These are phyloP conservation scores for Nannochloropsis gaditana DNA, from an alignment of 108 stramenopile genomes.

Conservation along the genomic window DNA sequence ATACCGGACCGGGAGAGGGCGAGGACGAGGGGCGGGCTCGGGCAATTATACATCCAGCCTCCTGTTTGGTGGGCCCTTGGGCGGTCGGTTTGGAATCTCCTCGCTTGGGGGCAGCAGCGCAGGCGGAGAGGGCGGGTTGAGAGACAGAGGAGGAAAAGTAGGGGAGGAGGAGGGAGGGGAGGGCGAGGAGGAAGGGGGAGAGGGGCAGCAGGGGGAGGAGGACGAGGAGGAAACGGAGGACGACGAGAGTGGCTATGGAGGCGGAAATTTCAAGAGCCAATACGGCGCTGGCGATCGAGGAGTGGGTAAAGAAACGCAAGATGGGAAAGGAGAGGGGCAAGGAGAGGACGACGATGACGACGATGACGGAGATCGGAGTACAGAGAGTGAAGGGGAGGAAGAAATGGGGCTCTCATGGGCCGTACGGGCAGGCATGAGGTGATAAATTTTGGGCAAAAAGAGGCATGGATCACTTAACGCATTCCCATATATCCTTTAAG, in stretches of 20 bases:
- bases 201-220: not conserved
- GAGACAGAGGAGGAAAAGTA: not conserved
- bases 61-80: not conserved
- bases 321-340: not conserved
- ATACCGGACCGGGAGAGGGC: not conserved
- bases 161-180: not conserved
- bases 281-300: not conserved
- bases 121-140: not conserved
- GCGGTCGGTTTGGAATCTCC: not conserved
- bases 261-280: not conserved
- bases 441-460: no score
- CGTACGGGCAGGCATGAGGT: not conserved
- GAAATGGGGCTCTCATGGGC: constrained; percentile 11
- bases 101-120: not conserved
- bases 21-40: not conserved
- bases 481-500: no score
- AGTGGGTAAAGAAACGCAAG: not conserved
- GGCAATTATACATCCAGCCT: not conserved
- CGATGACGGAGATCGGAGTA: not conserved
- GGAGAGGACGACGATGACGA: not conserved
- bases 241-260: not conserved
- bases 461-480: no score
- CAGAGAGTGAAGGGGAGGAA: not conserved
- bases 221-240: not conserved
- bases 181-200: not conserved